These are phyloP conservation scores for Leishmania major DNA, from an alignment of 208 protist genomes.

Conservation along the genomic window DNA sequence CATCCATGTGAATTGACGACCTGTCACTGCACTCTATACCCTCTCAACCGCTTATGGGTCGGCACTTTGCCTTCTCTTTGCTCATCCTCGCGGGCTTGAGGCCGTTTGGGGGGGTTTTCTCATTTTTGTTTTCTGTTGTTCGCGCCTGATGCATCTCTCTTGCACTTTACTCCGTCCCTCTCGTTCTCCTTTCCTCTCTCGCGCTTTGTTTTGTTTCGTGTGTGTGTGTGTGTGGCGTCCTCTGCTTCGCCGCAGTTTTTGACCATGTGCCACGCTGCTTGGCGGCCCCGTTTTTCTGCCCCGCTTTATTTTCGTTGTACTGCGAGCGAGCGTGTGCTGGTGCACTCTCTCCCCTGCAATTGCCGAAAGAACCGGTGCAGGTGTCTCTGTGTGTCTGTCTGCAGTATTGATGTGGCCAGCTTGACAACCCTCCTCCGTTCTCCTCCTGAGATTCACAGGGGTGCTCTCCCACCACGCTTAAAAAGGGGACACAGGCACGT, in stretches of 20 bases:
- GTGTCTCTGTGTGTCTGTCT: not conserved
- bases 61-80: not conserved
- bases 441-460: not conserved
- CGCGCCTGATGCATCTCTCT: not conserved
- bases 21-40: not conserved
- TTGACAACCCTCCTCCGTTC: not conserved
- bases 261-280: not conserved
- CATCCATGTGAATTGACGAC: not conserved
- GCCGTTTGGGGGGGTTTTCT: not conserved
- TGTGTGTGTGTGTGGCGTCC: too few species aligned
- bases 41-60: not conserved
- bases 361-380: not conserved
- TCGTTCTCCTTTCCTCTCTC: not conserved
- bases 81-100: not conserved
- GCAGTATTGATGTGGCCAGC: not conserved
- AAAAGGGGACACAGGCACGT: not conserved
- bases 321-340: not conserved
- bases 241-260: not conserved
- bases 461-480: not conserved
- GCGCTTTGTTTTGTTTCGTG: not conserved
- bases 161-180: not conserved
- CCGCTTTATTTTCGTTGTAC: not conserved
- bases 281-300: not conserved
- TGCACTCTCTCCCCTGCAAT: not conserved
- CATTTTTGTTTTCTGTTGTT: not conserved